Percentiles rank a stretch among this genome's conserved stretches.
These are phyloP conservation scores for Yamadazyma pseudoaaseri DNA, from an alignment of 1,139 yeast species.

Conservation along the genomic window DNA sequence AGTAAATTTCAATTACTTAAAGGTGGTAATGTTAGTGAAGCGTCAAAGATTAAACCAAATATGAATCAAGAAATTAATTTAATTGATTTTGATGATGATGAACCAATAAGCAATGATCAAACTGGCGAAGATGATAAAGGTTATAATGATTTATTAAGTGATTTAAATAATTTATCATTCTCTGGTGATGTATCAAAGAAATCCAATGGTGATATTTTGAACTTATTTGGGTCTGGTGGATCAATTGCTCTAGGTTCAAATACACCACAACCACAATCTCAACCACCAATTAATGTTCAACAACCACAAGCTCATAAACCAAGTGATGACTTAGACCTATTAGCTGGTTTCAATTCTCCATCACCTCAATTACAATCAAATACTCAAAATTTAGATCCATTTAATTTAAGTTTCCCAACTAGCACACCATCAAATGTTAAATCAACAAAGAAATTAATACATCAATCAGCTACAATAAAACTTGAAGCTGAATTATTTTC, in stretches of 20 bases:
- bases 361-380: constrained; percentile 49
- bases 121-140: constrained; percentile 43
- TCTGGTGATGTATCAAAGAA: constrained; percentile 14
- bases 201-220: constrained; percentile 31
- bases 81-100: constrained; percentile 76
- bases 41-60: constrained; percentile 51
- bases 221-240: constrained; percentile 49
- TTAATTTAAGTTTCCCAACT: constrained; percentile 47
- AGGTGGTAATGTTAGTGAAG: constrained; percentile 61
- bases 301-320: constrained; percentile 17
- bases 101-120: constrained; percentile 36
- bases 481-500: constrained; percentile 41
- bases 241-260: constrained; percentile 37
- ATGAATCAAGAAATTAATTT: constrained; percentile 52
- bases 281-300: constrained; percentile 5
- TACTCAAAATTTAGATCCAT: constrained; percentile 45
- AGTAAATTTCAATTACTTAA: constrained; percentile 66
- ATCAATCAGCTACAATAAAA: constrained; percentile 49
- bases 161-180: constrained; percentile 63
- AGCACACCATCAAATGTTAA: constrained; percentile 34
- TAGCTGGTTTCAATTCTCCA: constrained; percentile 48
- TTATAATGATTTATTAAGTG: constrained; percentile 68
- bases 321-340: constrained; percentile 28
- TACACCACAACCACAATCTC: constrained; percentile 6
- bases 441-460: constrained; percentile 25